Evolutionary conservation across 225 moss, liverwort and hornwort species (phyloP).

Genomic region (Sphagnum tenellum): DNA sequence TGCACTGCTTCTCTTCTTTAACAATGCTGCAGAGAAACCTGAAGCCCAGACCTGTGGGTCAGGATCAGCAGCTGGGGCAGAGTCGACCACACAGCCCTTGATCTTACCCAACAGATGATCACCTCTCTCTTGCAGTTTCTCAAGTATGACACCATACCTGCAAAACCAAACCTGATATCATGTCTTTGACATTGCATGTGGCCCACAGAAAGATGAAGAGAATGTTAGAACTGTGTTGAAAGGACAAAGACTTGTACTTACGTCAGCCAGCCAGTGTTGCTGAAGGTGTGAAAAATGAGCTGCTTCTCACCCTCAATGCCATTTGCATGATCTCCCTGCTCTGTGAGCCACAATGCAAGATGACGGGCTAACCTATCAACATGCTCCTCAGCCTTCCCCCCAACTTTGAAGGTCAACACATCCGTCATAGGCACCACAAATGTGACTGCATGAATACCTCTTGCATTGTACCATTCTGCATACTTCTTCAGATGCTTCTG

Average conservation of each 20-base stretch:
- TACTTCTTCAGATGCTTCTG: slow-evolving; percentile 93
- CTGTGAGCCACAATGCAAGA: slow-evolving; percentile 54
- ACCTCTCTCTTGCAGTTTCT: slow-evolving; percentile 56
- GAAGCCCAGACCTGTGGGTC: slow-evolving; percentile 96
- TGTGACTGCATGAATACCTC: slow-evolving; percentile 86
- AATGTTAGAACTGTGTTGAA: background rate
- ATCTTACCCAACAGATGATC: slow-evolving; percentile 48
- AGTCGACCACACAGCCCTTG: slow-evolving; percentile 91
- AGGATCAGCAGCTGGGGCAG: slow-evolving; percentile 80
- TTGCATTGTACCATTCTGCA: slow-evolving; percentile 90
- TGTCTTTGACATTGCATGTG: too few relatives aligned
- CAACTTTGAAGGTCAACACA: slow-evolving; percentile 54
- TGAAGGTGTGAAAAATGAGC: slow-evolving; percentile 92
- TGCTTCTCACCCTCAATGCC: slow-evolving; percentile 44
- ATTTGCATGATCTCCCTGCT: slow-evolving; percentile 20
- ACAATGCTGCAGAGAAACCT: slow-evolving; percentile 88
- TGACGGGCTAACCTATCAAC: slow-evolving; percentile 64
- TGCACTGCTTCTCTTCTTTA: slow-evolving; percentile 72
- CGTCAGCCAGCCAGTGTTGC: slow-evolving; percentile 95
- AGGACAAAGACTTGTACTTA: slow-evolving; percentile 11
- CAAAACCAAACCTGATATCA: background rate
- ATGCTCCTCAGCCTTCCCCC: slow-evolving; percentile 72
- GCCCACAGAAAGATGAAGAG: too few relatives aligned
- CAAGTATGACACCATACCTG: slow-evolving; percentile 87
- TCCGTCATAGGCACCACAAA: slow-evolving; percentile 86